Evolutionary conservation across 2,329 filamentous ascomycete genomes (phyloP).

Genomic region (Anthostomella pinea): DNA sequence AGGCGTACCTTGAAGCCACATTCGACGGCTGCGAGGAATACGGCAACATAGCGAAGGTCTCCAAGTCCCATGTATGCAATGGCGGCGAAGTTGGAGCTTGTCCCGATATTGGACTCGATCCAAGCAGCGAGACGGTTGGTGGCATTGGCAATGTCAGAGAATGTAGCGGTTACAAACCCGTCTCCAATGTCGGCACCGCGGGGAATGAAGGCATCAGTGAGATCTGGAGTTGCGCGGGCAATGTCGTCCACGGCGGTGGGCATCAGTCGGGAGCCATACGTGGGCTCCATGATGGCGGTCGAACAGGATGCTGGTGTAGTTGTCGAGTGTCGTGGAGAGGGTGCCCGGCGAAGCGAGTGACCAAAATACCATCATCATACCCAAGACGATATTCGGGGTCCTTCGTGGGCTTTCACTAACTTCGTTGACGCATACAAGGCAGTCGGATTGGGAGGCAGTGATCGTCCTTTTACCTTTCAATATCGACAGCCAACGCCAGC

Average conservation of each 20-base stretch:
- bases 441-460: no score
- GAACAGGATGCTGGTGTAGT: no score
- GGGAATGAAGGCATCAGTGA: constrained; percentile 1
- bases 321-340: no score
- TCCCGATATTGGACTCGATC: constrained; percentile 1
- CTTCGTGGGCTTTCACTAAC: no score
- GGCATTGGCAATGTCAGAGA: constrained; percentile 4
- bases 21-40: constrained; percentile 10
- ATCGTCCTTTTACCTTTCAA: no score
- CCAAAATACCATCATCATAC: no score
- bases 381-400: no score
- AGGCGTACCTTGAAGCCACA: constrained; percentile 7
- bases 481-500: no score
- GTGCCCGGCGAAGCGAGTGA: no score
- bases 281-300: not conserved
- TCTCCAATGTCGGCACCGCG: constrained; percentile 1
- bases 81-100: constrained; percentile 4
- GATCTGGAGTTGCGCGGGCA: constrained; percentile 3
- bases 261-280: constrained; percentile 3
- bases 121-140: constrained; percentile 1
- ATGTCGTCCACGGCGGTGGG: constrained; percentile 6
- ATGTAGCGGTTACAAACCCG: constrained; percentile 3
- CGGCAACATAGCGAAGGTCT: constrained; percentile 10
- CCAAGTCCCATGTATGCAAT: constrained; percentile 12
- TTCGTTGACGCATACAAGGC: no score